Conservation (phyloP, 1,284 basidiomycete species). For the Paramarasmius palmivorus region DNA sequence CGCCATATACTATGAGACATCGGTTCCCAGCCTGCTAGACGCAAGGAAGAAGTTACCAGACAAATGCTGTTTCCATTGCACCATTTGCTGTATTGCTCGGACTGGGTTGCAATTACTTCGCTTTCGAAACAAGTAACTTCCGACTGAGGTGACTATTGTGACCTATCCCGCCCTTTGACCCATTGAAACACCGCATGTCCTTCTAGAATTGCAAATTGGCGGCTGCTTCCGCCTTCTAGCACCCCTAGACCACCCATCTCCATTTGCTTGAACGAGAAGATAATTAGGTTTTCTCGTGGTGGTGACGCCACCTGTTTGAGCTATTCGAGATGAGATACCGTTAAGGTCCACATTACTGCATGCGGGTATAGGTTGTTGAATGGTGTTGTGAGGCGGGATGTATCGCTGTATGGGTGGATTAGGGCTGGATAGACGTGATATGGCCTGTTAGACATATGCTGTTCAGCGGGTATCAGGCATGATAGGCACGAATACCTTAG, state of each 20-base stretch:
- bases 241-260: neutral
- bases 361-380: constrained; percentile 35
- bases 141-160: constrained; percentile 53
- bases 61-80: too few relatives aligned
- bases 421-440: constrained; percentile 51
- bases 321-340: constrained; percentile 38
- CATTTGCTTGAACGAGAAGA: neutral
- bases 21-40: too few relatives aligned
- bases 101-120: too few relatives aligned
- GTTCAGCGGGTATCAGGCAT: constrained; percentile 13
- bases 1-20: too few relatives aligned
- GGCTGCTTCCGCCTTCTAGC: constrained; percentile 18
- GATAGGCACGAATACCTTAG: constrained; percentile 49
- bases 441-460: constrained; percentile 33
- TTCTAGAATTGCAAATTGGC: constrained; percentile 1
- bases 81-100: too few relatives aligned
- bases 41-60: too few relatives aligned
- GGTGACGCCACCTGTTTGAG: constrained; percentile 19
- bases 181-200: constrained; percentile 53
- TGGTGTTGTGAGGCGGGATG: constrained; percentile 58
- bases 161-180: constrained; percentile 61
- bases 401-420: constrained; percentile 43
- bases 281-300: neutral
- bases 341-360: constrained; percentile 18
- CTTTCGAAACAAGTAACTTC: too few relatives aligned